phyloP scores from a whole-genome alignment of 2,329 filamentous ascomycete species.

The Alternaria dauci region DNA sequence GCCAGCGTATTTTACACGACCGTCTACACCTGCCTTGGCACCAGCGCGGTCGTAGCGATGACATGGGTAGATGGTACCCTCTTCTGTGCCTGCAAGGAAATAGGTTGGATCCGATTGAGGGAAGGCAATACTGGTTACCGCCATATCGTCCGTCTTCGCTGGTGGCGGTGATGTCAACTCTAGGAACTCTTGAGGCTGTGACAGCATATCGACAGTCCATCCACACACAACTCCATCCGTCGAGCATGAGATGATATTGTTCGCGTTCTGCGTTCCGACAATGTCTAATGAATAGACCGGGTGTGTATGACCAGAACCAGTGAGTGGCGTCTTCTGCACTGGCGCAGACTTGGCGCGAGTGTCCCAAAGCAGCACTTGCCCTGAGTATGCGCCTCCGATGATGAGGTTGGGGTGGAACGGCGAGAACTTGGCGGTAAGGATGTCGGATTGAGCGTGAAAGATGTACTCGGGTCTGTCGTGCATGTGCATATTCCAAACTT shows the following conservation, averaged over 20 bases:
- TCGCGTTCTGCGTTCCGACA: conserved; percentile 96
- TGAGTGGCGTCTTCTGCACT: conserved; percentile 94
- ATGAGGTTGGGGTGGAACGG: conserved; percentile 97
- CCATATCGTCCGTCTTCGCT: conserved; percentile 85
- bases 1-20: conserved; percentile 84
- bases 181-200: conserved; percentile 92
- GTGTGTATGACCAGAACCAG: conserved; percentile 93
- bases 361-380: conserved; percentile 96
- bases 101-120: conserved; percentile 95
- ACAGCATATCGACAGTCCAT: conserved; percentile 98
- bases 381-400: conserved; percentile 93
- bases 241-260: conserved; percentile 96
- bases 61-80: conserved; percentile 94
- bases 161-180: conserved; percentile 86
- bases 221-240: conserved; percentile 97
- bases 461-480: conserved; percentile 95
- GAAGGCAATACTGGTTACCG: conserved; percentile 93
- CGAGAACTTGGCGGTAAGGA: conserved; percentile 96
- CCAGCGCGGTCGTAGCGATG: conserved; percentile 97
- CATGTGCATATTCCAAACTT: conserved; percentile 96
- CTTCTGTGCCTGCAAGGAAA: conserved; percentile 95
- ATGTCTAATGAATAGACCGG: conserved; percentile 96
- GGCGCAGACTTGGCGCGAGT: conserved; percentile 83
- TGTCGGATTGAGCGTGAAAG: conserved; percentile 95
- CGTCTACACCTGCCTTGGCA: conserved; percentile 94